Base-by-base conservation (phyloP, 192 early-diverging fungal genomes). In the Allomyces macrogynus region DNA sequence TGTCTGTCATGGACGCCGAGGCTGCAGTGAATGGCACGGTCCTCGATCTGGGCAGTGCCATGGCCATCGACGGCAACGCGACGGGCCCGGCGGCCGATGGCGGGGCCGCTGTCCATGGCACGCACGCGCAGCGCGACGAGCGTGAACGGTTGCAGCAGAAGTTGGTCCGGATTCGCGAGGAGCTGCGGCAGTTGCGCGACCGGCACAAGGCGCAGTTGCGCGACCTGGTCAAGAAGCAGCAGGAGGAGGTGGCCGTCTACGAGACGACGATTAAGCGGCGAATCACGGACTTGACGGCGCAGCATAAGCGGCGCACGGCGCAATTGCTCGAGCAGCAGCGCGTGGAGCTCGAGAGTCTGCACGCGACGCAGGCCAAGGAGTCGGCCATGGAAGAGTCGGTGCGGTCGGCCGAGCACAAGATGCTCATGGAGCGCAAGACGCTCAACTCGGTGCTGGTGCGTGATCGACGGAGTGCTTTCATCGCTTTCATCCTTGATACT, bases 301-400 rank as follows among this genome's bases (percentile, higher is more conserved):
- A 57, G 49, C 49, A 57, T 4, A 14, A 57, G 49, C 49, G 20
- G 20, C 12, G 20, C 16, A 22, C 40, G 62, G 40, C 40, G 62
- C 18, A 14, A 5, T 14, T 63, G 18, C 12, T 20, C 16, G 16
- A 63, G 25, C 16, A 20, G 18, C 62, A 63, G 24, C 65, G 65
- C 25, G 4, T 24, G 1, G 71, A 75, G 63, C 22, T 74, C 23
- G 26, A 63, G 23, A 54, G 64, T 3, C 24, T 70, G n/a, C 26
- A 32, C 42, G 62, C 62, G 8, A 60, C 65, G 23, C 76, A 77
- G 43, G 72, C 70, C 24, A 71, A 72, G 62, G 76, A 77, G 62
- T 64, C 74, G 22, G 67, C 63, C 62, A 77, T 77, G 73, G 76
- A 77, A 67, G 70, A 70, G 44, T 57, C 63, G n/a, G 65, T 77